phyloP scores from a whole-genome alignment of 1,284 basidiomycete species.

The Omphalotus olearius region DNA sequence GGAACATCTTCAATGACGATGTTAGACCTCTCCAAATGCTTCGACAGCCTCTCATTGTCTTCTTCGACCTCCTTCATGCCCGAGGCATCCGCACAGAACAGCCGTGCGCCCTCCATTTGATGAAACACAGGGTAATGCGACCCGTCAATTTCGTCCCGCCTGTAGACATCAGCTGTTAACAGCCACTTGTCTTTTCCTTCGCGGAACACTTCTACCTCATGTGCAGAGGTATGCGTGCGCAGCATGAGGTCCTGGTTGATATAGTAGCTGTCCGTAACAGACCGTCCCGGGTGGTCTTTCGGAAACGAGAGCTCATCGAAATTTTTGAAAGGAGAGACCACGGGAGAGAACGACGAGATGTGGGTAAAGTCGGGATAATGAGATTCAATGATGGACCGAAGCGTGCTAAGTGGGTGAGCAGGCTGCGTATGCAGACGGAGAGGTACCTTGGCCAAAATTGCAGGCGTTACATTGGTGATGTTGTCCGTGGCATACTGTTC shows the following conservation, averaged over 20 bases:
- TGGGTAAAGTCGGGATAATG: slow-evolving; percentile 74
- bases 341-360: slow-evolving; percentile 73
- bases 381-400: slow-evolving; percentile 81
- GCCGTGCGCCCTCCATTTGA: slow-evolving; percentile 94
- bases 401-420: slow-evolving; percentile 83
- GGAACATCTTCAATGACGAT: slow-evolving; percentile 88
- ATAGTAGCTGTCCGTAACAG: slow-evolving; percentile 93
- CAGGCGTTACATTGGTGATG: slow-evolving; percentile 82
- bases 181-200: slow-evolving; percentile 81
- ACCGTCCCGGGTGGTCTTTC: slow-evolving; percentile 88
- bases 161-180: slow-evolving; percentile 96
- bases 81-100: slow-evolving; percentile 56
- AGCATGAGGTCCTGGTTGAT: slow-evolving; percentile 89
- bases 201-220: slow-evolving; percentile 91
- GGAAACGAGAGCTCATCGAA: slow-evolving; percentile 98
- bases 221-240: slow-evolving; percentile 95
- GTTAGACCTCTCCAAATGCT: slow-evolving; percentile 61
- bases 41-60: slow-evolving; percentile 61
- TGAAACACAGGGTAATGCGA: slow-evolving; percentile 99
- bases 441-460: slow-evolving; percentile 76
- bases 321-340: slow-evolving; percentile 90
- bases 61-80: slow-evolving; percentile 58
- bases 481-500: slow-evolving; percentile 66
- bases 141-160: slow-evolving; percentile 96
- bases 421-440: slow-evolving; percentile 73